Percentiles rank a stretch among this genome's conserved stretches.
These are phyloP conservation scores for Picea abies DNA, from an alignment of 83 land plant genomes.

Conservation along the genomic window DNA sequence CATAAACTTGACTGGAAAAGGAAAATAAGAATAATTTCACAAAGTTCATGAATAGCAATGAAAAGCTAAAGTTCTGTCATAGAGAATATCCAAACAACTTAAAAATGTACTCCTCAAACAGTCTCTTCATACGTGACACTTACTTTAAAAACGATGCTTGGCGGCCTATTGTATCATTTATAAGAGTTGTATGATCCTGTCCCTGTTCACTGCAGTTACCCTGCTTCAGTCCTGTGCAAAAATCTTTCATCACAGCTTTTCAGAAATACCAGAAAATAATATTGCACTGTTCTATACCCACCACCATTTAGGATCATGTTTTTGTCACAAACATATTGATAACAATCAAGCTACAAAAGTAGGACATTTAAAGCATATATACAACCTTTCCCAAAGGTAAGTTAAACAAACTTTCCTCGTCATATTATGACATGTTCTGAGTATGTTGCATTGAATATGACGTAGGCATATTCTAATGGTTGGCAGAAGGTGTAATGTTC, in stretches of 20 bases:
- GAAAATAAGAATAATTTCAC: no score
- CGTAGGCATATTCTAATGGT: no score
- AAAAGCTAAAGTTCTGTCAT: no score
- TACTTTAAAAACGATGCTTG: conserved; percentile 67
- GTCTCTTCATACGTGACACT: conserved; percentile 1
- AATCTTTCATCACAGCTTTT: background rate
- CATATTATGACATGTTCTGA: no score
- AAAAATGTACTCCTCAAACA: background rate
- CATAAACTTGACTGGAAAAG: no score
- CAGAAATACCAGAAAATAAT: conserved; percentile 1
- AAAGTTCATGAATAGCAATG: no score
- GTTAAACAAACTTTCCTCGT: no score
- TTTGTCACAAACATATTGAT: background rate
- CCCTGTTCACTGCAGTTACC: conserved; percentile 41
- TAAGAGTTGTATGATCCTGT: conserved; percentile 14
- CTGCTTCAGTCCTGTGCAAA: conserved; percentile 10
- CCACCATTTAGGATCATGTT: background rate
- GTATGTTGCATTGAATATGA: no score
- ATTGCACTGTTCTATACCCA: background rate
- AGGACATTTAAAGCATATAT: no score
- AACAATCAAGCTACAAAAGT: background rate
- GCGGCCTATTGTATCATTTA: conserved; percentile 40
- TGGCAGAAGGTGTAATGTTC: no score
- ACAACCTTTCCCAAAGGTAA: no score
- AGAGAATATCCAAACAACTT: no score